A percentile compares a stretch with the other conserved stretches of the same genome.
phyloP scores from a whole-genome alignment of 202 grass and related monocot species.

The Panicum hallii region DNA sequence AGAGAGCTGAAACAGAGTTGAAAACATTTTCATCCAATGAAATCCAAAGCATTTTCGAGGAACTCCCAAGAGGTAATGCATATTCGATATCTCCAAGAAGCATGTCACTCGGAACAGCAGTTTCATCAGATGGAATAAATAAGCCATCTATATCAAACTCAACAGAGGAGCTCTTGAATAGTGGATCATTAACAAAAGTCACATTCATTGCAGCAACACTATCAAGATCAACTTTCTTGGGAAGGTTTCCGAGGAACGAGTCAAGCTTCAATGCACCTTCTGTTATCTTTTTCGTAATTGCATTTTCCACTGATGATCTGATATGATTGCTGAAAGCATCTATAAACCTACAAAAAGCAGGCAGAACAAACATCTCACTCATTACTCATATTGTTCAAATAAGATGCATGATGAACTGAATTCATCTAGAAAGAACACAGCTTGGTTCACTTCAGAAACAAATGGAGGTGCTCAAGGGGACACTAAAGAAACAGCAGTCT shows the following conservation, averaged over 20 bases:
- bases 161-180: constrained; percentile 76
- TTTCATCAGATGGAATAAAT: constrained; percentile 65
- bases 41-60: constrained; percentile 89
- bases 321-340: constrained; percentile 86
- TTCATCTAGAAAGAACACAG: constrained; percentile 14
- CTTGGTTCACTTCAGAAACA: constrained; percentile 18
- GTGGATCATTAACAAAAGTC: constrained; percentile 81
- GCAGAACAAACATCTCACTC: constrained; percentile 31
- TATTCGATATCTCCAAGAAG: constrained; percentile 42
- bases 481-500: neutral
- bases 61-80: constrained; percentile 47
- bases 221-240: constrained; percentile 84
- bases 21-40: constrained; percentile 88
- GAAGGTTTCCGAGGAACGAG: constrained; percentile 71
- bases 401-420: neutral
- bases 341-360: constrained; percentile 70
- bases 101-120: constrained; percentile 16
- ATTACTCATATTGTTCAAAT: neutral
- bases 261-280: constrained; percentile 80
- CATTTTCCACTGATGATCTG: constrained; percentile 78
- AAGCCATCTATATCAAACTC: constrained; percentile 93
- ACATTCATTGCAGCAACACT: constrained; percentile 77
- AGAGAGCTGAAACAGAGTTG: constrained; percentile 75
- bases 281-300: constrained; percentile 75
- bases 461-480: neutral